Base-by-base conservation (phyloP, 345 rosid genomes). In the Syzygium aqueum region DNA sequence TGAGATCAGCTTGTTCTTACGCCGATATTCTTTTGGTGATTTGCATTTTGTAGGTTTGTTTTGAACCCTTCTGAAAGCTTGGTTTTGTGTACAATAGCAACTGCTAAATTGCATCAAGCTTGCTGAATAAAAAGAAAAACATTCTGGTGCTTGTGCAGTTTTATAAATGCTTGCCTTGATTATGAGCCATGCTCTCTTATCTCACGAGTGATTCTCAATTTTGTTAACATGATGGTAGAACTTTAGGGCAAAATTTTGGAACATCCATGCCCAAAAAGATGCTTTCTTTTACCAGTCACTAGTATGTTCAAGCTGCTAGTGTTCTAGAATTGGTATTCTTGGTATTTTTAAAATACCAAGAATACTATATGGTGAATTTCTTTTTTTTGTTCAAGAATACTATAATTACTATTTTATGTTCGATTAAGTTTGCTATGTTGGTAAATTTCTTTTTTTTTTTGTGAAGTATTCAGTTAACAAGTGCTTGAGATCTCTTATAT, bases 51-150 rank as follows among this genome's bases (percentile, higher is more conserved):
- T 77, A 88, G 88, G 88, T 85, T 56, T 85, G 84, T 51, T 87
- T 84, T 50, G 43, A 77, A 56, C 54, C 43, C 59, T 51, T 30
- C 46, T 50, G 87, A 77, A 77, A 84, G 84, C 53, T 89, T 54
- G 82, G 86, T 87, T 87, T 87, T 84, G 50, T 92, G 94, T 90
- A 91, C 89, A 77, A 91, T 89, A 89, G 86, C 84, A 28, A 53
- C 54, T 90, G 89, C 86, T 82, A 90, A 88, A 89, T 89, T 87
- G 84, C 87, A 86, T 89, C 89, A 87, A 91, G 77, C 87, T 77
- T 87, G 84, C 84, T 73, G 52, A 91, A 91, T 91, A 88, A 92
- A 87, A 53, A 28, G 59, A 86, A 77, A 80, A 85, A 87, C 90
- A 77, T 88, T 89, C 84, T 54, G 67, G 86, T 84, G 63, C 78